Conservation (phyloP, 1,284 basidiomycete genomes). For the Puccinia coronata region DNA sequence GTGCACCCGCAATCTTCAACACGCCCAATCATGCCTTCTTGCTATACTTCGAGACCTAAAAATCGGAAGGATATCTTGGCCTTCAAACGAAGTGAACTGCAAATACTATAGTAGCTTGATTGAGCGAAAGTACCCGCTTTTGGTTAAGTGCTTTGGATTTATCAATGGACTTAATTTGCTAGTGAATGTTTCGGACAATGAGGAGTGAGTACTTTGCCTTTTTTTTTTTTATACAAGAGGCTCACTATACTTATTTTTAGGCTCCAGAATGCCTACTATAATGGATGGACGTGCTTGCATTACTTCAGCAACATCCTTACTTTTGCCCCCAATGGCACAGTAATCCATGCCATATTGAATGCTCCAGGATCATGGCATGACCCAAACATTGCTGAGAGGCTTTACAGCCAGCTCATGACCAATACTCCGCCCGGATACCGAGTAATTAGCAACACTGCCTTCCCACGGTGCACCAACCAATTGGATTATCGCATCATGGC, state of each 20-base stretch:
- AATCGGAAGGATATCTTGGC: neutral
- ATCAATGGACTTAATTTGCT: slow-evolving; percentile 1
- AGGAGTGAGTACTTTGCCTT: neutral
- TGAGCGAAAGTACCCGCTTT: neutral
- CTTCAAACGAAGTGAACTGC: neutral
- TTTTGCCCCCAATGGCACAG: neutral
- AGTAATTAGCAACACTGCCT: neutral
- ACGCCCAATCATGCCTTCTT: neutral
- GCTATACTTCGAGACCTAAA: neutral
- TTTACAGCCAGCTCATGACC: neutral
- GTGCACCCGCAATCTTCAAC: neutral
- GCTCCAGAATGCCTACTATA: neutral
- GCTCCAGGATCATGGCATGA: slow-evolving; percentile 52
- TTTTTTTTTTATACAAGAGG: neutral
- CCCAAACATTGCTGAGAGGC: too few relatives aligned
- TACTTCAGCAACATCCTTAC: neutral
- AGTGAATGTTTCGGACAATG: neutral
- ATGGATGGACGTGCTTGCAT: neutral
- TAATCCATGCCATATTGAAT: neutral
- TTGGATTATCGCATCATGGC: neutral
- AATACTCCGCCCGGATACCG: neutral
- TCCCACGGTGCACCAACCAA: neutral
- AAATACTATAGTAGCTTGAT: neutral
- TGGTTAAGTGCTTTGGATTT: neutral
- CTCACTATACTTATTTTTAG: neutral